These are phyloP conservation scores for Stagonosporopsis cucurbitacearum DNA, from an alignment of 2,329 filamentous ascomycete species.

Conservation along the genomic window DNA sequence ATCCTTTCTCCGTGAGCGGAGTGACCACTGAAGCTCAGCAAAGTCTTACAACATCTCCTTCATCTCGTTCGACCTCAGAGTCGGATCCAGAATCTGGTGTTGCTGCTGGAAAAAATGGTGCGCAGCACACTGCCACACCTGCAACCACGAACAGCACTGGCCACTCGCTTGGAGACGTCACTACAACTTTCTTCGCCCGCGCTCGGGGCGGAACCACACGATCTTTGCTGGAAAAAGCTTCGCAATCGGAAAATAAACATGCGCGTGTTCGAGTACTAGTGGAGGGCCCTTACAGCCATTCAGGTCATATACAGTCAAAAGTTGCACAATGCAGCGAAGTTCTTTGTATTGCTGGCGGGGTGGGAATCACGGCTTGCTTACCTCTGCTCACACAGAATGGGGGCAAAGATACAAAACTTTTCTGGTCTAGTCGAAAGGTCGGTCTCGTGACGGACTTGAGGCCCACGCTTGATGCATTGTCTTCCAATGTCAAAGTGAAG, in stretches of 20 bases:
- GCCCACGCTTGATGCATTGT: neutral
- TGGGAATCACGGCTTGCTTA: neutral
- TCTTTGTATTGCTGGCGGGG: neutral
- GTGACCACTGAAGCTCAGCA: neutral
- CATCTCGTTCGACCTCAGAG: neutral
- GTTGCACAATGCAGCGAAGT: neutral
- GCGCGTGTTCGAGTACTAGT: neutral
- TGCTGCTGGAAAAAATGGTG: neutral
- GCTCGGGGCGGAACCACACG: neutral
- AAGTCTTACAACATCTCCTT: neutral
- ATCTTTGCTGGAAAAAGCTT: neutral
- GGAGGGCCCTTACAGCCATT: neutral
- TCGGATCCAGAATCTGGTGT: neutral
- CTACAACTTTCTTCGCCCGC: neutral
- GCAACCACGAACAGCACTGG: neutral
- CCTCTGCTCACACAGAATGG: neutral
- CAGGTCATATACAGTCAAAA: neutral
- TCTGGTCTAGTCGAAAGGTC: neutral
- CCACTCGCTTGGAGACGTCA: neutral
- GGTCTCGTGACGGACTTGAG: neutral
- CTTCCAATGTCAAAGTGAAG: neutral
- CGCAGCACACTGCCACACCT: neutral
- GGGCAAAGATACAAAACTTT: neutral
- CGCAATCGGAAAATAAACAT: neutral
- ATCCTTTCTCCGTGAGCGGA: conserved; percentile 56